Evolutionary conservation across 148 eudicot species (phyloP), one percentile per base, ranked within the genome.

Genomic region (Persicaria maculosa): DNA sequence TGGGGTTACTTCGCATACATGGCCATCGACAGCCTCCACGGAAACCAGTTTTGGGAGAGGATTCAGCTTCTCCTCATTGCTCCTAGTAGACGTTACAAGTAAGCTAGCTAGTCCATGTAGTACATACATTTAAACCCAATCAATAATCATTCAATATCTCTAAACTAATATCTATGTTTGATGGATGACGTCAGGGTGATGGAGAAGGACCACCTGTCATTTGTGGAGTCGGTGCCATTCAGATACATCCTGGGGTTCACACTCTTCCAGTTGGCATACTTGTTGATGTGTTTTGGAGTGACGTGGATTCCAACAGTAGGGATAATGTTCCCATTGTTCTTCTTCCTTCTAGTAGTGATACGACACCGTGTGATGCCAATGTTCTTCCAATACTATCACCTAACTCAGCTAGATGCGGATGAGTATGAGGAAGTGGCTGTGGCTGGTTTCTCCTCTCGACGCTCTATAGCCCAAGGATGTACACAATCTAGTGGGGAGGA

Each of bases 1-100:
- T 91, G 97, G 97, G 97, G 97, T 72, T 91, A 91, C 75, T 91
- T 91, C 71, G 94, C 97, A 4, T 91, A 86, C 80, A 91, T 89
- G 94, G 90, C 97, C 48, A 84, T 91, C 20, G 97, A 91, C 57
- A 91, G 97, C 47, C 92, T 91, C 22, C 97, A 89, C 0, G 94
- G 97, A 53, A 91, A 89, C 74, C 97, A 91, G 82, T 88, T 91
- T 57, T 91, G 97, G 92, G 92, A 89, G 76, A 84, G 97, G 67
- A 53, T 91, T 16, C 84, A 83, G 72, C 89, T 91, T 57, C 86
- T 91, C 64, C 88, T 91, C 72, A 72, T 91, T 58, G 78, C 90
- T 46, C 87, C 92, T 6, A 36, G 87, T 12, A 72, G 94, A 72
- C 85, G 89, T 40, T 86, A 76, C 86, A 91, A 83, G 97, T 91